Base-by-base conservation (phyloP, 169 alveolate genomes). In the Blepharisma undulans region DNA sequence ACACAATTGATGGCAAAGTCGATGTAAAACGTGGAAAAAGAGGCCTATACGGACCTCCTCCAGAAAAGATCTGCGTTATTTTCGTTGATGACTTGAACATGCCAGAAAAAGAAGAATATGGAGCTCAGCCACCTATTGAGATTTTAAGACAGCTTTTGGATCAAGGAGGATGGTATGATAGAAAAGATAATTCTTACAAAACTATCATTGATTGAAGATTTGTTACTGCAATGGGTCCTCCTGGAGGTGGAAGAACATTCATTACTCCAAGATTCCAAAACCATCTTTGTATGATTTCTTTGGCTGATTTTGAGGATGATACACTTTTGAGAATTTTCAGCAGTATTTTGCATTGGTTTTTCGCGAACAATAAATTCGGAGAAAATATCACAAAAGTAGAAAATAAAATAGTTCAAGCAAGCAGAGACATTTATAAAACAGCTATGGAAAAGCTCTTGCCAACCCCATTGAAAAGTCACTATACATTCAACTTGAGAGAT, bases 101-200 rank as follows among this genome's bases (percentile, higher is more conserved):
- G 99, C 99, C 99, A 2, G 95, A 94, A 72, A 96, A 96, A 90
- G 99, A 97, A 89, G 92, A 90, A 60, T 97, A 92, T 90, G 99
- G 99, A 1, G 98, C 98, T 3, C 96, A 97, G 91, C 99, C 99
- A 12, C 99, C 99, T 1, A 96, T 97, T 27, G 99, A 97, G 93
- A 87, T 97, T 27, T 91, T 97, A 14, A 95, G 99, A 91, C 95
- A 97, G 93, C 96, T 98, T 98, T 96, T 96, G 99, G 99, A 97
- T 87, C 95, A 95, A 90, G 97, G 96, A 19, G 99, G 99, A 60
- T 97, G 99, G 99, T 97, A 96, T 92, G 98, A 97, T 90, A 25
- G 97, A 95, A 30, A 95, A 91, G 96, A 95, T 34, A 96, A 94
- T 66, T 92, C 95, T 25, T 94, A 95, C 84, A 96, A 93, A 72